Base-by-base conservation (phyloP, 1,284 basidiomycete species). In the Phylloboletellus chloephorus region DNA sequence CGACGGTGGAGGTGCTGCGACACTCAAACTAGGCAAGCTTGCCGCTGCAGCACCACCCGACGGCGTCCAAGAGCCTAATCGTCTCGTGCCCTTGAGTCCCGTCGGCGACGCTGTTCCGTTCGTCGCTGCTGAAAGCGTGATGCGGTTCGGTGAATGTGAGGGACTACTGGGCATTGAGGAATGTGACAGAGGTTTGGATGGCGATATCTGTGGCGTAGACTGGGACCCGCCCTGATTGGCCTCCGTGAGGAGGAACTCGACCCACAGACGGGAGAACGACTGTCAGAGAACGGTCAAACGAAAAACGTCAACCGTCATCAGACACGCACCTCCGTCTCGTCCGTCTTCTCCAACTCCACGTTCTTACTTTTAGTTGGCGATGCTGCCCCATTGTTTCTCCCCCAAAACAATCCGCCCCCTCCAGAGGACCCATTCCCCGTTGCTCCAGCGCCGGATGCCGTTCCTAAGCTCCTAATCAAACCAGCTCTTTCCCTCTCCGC, bases 251-350 rank as follows among this genome's bases (percentile, higher is more conserved):
- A 97, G 74, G 59, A 94, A 97, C 64, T 97, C 93, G 37, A 97
- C 92, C 81, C 91, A 97, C 10, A 95, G 75, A 40, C 90, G 86
- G 31, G 88, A 92, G 68, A 96, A 96, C 0, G 89, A 92, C 89
- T 95, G 52, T n/a, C 21, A 5, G 25, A 37, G 16, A 37, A 40
- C 19, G 11, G 19, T 39, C 29, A 13, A 25, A 44, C 41, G 7
- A 37, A n/a, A 13, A 19, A 31, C 25, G 10, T 43, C 30, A 31
- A 12, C n/a, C 4, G 25, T 16, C 6, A 37, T 30, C 31, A 21
- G 24, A 13, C 23, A 21, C 67, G 13, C 50, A 84, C 86, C 75
- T 88, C 80, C 16, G 85, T 82, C 63, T 87, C 80, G 52, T 86
- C 84, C 4, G 76, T 79, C 66, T 81, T 82, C 36, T 84, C 80